Percentiles rank a stretch among this genome's conserved stretches.
These are phyloP conservation scores for Lactarius quietus DNA, from an alignment of 768 basidiomycete species.

Conservation along the genomic window DNA sequence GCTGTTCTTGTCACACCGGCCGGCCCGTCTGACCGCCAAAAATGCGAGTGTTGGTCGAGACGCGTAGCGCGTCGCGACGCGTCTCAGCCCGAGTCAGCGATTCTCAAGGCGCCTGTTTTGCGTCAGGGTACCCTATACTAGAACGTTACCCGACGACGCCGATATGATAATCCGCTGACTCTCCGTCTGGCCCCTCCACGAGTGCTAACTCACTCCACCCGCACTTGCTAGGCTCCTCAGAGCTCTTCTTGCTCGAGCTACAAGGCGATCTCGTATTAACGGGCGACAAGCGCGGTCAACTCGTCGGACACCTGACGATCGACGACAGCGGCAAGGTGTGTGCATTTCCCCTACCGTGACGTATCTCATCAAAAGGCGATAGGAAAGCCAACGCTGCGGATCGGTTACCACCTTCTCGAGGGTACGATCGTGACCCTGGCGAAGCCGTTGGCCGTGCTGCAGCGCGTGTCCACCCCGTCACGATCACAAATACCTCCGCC, in stretches of 20 bases:
- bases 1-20: not conserved
- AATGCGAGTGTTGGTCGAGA: not conserved
- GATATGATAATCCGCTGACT: conserved; percentile 66
- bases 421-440: conserved; percentile 73
- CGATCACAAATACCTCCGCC: not conserved
- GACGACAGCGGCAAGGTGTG: conserved; percentile 53
- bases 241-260: conserved; percentile 80
- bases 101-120: too few species aligned
- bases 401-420: conserved; percentile 90
- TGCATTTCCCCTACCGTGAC: not conserved
- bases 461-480: conserved; percentile 35
- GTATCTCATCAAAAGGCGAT: not conserved
- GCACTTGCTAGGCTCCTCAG: conserved; percentile 73
- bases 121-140: not conserved
- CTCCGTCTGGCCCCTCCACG: conserved; percentile 33
- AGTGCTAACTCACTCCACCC: conserved; percentile 44
- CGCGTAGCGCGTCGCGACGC: not conserved
- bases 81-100: not conserved
- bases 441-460: conserved; percentile 80
- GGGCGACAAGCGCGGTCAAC: conserved; percentile 58
- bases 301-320: conserved; percentile 75
- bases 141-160: not conserved
- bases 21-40: not conserved
- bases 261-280: conserved; percentile 82
- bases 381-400: conserved; percentile 72